Evolutionary conservation across 2,329 filamentous ascomycete genomes (phyloP), one percentile per base, ranked within the genome.

Genomic region (Fusarium domesticum): DNA sequence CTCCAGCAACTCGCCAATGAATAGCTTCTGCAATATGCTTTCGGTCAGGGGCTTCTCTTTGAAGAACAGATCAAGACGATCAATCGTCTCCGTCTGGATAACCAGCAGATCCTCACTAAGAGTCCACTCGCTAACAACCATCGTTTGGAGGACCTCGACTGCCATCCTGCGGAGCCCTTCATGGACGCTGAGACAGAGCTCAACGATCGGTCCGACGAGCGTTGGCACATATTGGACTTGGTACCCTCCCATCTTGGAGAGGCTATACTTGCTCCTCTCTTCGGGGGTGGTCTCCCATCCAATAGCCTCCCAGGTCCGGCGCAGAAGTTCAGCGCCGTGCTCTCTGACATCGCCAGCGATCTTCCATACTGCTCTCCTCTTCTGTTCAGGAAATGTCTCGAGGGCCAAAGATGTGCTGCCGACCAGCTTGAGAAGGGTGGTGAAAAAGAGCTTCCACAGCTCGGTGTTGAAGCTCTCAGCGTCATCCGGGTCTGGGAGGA

Each of bases 41-140:
- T 96, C 92, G 0, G 87, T 95, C 61, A 95, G 75, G 6, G 85
- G 83, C 69, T 91, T 93, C 6, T 85, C 81, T 68, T 96, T 95
- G 75, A 96, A 96, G 40, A 96, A 81, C 18, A 79, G 76, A 63
- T 98, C 93, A 42, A 98, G 71, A 54, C 88, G 95, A 60, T 96
- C 92, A 57, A 98, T 96, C 74, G 97, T 91, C 67, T 96, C 93
- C 2, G 90, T 93, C 67, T 97, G 91, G 39, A 98, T 87, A 37
- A 93, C 83, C 3, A 86, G 86, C 37, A 98, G 71, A 63, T 97
- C 92, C 63, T 96, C 88, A 63, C 90, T 96, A 52, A 98, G 70
- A 14, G 90, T 91, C 93, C 93, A 98, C 68, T 98, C 93, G 69
- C 91, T 95, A 55, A 97, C 84, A 59, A 98, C 95, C 93, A 98